Evolutionary conservation across 768 basidiomycete species (phyloP).

Genomic region (Lactifluus hygrophoroides): DNA sequence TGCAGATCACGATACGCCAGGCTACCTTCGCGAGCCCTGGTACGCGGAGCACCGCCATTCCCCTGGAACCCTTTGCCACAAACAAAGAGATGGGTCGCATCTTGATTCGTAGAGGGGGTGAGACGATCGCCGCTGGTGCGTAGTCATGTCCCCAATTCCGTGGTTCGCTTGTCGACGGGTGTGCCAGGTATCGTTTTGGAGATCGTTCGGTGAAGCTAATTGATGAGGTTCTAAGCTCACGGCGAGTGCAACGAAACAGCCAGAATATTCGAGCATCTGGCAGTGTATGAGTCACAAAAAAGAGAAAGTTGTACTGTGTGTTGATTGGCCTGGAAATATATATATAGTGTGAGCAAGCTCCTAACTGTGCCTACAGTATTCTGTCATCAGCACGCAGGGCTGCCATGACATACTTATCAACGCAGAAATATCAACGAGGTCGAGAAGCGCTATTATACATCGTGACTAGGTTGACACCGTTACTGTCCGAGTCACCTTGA

Average conservation of each 20-base stretch:
- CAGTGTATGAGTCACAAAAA: no score
- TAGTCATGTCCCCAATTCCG: neutral
- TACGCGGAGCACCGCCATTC: conserved; percentile 49
- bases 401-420: no score
- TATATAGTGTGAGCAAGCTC: no score
- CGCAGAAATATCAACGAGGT: no score
- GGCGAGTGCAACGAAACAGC: neutral
- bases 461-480: no score
- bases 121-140: conserved; percentile 88
- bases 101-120: conserved; percentile 77
- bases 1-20: conserved; percentile 69
- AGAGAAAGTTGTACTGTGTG: no score
- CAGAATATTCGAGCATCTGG: neutral
- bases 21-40: conserved; percentile 41
- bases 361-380: no score
- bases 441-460: no score
- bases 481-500: no score
- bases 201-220: neutral
- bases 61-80: conserved; percentile 73
- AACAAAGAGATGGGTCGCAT: conserved; percentile 98
- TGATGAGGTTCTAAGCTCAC: neutral
- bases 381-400: no score
- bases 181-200: conserved; percentile 10
- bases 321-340: no score
- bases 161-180: neutral